Percentiles rank a stretch among this genome's conserved stretches.
phyloP scores from a whole-genome alignment of 441 rosid species.

The Viola pubescens region DNA sequence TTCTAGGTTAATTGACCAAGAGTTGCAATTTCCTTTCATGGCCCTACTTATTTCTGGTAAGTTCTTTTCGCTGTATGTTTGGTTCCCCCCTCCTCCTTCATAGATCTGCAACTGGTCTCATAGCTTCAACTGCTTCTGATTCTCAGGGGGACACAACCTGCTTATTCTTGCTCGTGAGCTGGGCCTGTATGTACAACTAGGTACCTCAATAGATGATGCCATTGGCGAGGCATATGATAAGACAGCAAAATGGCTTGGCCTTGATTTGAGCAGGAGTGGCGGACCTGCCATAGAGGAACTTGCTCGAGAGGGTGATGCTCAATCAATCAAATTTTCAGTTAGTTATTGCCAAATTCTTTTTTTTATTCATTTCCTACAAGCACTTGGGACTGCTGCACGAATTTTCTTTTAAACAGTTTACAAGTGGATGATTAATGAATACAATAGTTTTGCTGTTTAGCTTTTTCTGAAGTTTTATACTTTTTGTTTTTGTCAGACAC shows the following conservation, averaged over 20 bases:
- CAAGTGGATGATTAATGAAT: background rate
- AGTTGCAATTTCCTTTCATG: slow-evolving; percentile 85
- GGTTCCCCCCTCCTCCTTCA: background rate
- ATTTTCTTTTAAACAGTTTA: no score
- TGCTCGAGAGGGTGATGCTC: slow-evolving; percentile 79
- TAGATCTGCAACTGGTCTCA: background rate
- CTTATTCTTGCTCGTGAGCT: slow-evolving; percentile 75
- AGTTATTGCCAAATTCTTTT: slow-evolving; percentile 19
- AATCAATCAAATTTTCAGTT: slow-evolving; percentile 67
- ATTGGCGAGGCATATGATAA: slow-evolving; percentile 92
- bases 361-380: slow-evolving; percentile 4
- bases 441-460: slow-evolving; percentile 1
- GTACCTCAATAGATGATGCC: slow-evolving; percentile 93
- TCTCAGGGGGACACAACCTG: slow-evolving; percentile 83
- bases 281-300: slow-evolving; percentile 96
- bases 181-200: slow-evolving; percentile 86
- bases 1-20: slow-evolving; percentile 55
- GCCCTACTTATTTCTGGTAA: slow-evolving; percentile 91
- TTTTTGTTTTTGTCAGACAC: slow-evolving; percentile 42
- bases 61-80: background rate
- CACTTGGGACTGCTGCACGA: background rate
- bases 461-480: slow-evolving; percentile 7
- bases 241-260: slow-evolving; percentile 95
- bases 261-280: slow-evolving; percentile 85
- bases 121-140: slow-evolving; percentile 8